Conservation (phyloP, 78 protist genomes). For the Emiliania huxleyi region DNA sequence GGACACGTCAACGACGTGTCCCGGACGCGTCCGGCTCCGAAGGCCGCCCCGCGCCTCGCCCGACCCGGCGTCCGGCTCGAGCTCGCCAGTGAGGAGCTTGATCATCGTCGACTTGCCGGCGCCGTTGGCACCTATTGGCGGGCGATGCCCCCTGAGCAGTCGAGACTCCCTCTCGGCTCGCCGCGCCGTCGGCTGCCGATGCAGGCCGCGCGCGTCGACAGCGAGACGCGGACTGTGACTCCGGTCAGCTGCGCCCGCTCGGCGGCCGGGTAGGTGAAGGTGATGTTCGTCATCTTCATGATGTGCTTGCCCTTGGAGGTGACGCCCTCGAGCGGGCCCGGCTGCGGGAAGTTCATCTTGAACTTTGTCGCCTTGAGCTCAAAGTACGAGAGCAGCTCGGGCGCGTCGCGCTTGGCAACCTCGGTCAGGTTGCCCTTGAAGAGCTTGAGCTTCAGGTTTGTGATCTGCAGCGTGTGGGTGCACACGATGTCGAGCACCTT, state of each 20-base stretch:
- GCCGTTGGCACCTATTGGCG: too few relatives aligned
- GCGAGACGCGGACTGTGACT: conserved; percentile 66
- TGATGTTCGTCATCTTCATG: conserved; percentile 64
- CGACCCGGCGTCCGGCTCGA: conserved; percentile 48
- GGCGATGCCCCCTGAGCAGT: conserved; percentile 39
- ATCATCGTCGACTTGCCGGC: conserved; percentile 70
- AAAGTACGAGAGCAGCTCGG: conserved; percentile 66
- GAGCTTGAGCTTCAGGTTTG: conserved; percentile 51
- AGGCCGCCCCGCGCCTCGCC: too few relatives aligned
- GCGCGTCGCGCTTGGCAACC: conserved; percentile 50
- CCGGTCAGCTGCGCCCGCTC: conserved; percentile 39
- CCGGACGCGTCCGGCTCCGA: too few relatives aligned
- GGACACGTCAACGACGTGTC: too few relatives aligned
- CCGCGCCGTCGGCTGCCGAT: too few relatives aligned
- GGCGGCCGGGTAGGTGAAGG: conserved; percentile 69
- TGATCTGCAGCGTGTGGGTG: conserved; percentile 61
- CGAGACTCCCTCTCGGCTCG: too few relatives aligned
- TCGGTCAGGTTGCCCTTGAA: conserved; percentile 63
- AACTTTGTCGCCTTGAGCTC: conserved; percentile 61
- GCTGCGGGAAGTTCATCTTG: conserved; percentile 65
- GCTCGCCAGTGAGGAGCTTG: conserved; percentile 66
- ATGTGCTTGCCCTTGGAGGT: conserved; percentile 67
- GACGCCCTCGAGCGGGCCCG: conserved; percentile 73
- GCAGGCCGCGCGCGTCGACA: conserved; percentile 58
- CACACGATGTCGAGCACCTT: conserved; percentile 67